Evolutionary conservation across 2,329 filamentous ascomycete species (phyloP).

Genomic region (Penicillium sumatraense): DNA sequence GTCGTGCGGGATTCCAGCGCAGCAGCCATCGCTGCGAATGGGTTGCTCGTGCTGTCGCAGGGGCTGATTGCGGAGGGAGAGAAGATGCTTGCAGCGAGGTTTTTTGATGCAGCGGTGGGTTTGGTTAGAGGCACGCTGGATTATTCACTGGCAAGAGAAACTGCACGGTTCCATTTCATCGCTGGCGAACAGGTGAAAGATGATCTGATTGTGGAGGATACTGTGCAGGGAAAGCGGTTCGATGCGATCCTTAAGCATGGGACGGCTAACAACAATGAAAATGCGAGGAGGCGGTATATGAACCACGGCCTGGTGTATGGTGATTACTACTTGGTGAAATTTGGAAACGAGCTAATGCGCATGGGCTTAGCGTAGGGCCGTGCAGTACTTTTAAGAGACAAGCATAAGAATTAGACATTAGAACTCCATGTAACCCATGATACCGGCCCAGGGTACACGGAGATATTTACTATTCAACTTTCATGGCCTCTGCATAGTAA

Average conservation of each 20-base stretch:
- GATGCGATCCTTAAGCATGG: constrained; percentile 44
- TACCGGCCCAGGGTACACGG: background rate
- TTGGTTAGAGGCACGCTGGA: background rate
- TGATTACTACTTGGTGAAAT: constrained; percentile 47
- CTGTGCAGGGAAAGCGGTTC: constrained; percentile 33
- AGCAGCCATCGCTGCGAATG: constrained; percentile 48
- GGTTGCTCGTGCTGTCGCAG: constrained; percentile 45
- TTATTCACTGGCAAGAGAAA: background rate
- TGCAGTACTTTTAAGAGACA: background rate
- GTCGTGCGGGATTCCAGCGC: constrained; percentile 39
- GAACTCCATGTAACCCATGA: background rate
- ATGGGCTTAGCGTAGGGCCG: constrained; percentile 10
- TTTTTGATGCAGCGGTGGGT: constrained; percentile 8
- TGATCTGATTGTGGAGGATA: background rate
- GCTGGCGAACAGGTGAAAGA: background rate
- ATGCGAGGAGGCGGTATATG: constrained; percentile 40
- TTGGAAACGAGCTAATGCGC: constrained; percentile 45
- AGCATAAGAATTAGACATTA: background rate
- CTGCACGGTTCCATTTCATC: background rate
- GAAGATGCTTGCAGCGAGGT: constrained; percentile 3
- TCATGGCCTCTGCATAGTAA: background rate
- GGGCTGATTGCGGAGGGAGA: constrained; percentile 6
- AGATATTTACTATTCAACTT: constrained; percentile 7
- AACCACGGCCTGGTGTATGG: constrained; percentile 49
- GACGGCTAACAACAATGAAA: constrained; percentile 45